Conservation (phyloP, 1,139 yeast genomes). For the Yamadazyma membranifaciens region DNA sequence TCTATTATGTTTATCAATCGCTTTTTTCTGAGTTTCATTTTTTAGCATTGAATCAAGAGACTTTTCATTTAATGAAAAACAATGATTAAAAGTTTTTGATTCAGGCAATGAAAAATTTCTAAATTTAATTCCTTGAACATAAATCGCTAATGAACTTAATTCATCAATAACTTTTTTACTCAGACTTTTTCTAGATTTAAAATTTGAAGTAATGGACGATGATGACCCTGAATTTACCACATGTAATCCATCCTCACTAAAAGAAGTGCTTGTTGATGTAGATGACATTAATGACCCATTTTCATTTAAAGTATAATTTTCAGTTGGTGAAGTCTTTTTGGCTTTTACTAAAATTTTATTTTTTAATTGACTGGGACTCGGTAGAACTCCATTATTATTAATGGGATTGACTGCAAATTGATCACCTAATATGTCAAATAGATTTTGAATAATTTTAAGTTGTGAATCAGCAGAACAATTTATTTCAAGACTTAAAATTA, state of each 20-base stretch:
- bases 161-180: conserved; percentile 36
- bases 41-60: conserved; percentile 60
- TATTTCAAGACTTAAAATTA: conserved; percentile 83
- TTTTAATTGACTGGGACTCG: conserved; percentile 71
- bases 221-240: conserved; percentile 5
- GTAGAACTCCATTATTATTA: conserved; percentile 36
- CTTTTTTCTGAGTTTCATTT: conserved; percentile 50
- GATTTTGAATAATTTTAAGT: conserved; percentile 45
- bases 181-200: conserved; percentile 21
- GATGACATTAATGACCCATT: conserved; percentile 25
- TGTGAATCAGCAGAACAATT: conserved; percentile 74
- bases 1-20: conserved; percentile 75
- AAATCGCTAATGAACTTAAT: conserved; percentile 62
- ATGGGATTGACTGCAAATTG: conserved; percentile 49
- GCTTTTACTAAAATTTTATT: conserved; percentile 75
- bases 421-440: conserved; percentile 60
- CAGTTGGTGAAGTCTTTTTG: conserved; percentile 49
- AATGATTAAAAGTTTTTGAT: conserved; percentile 76
- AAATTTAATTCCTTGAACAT: conserved; percentile 73
- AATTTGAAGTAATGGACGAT: conserved; percentile 15
- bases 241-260: conserved; percentile 43
- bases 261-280: conserved; percentile 39
- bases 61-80: conserved; percentile 84
- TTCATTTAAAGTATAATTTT: conserved; percentile 19
- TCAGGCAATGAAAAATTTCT: conserved; percentile 83